Base-by-base conservation (phyloP, 2,329 filamentous ascomycete genomes). In the Xylariaceae sp. region DNA sequence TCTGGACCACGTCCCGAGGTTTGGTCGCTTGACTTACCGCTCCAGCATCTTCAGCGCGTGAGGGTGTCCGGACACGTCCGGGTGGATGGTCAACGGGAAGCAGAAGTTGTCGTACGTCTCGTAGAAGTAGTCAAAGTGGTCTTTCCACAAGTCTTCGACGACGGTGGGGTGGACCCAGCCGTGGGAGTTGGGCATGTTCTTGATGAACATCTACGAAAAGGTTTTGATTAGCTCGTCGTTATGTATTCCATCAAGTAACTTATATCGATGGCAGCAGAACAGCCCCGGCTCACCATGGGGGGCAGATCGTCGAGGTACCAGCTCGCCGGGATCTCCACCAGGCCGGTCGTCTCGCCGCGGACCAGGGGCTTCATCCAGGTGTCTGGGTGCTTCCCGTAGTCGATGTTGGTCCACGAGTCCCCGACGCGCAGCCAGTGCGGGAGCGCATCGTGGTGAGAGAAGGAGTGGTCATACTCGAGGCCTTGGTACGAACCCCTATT, bases 151-250 rank as follows among this genome's bases (percentile, higher is more conserved):
- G 21, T 77, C 73, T 47, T 82, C 75, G 2, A 81, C 68, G 39
- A 78, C 74, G 34, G 35, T 37, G 1, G 72, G 65, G 36, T 71
- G 68, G 11, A 69, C 64, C 46, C 61, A 80, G 10, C 79, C 79
- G 47, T 83, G 77, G n/a, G 65, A 72, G 46, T 83, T 82, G 1
- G 76, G 61, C 0, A 71, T 64, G 9, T 69, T 72, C 56, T 83
- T 83, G 52, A 83, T 80, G 50, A 82, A 83, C 76, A 83, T 80
- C n/a, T n/a, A n/a, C n/a, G n/a, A n/a, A n/a, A n/a, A n/a, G n/a
- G n/a, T n/a, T n/a, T n/a, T n/a, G n/a, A n/a, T n/a, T n/a, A n/a
- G n/a, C n/a, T n/a, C n/a, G n/a, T n/a, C n/a, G n/a, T n/a, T n/a
- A n/a, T n/a, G n/a, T n/a, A n/a, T n/a, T n/a, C n/a, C n/a, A n/a